These are phyloP conservation scores for Rubroboletus pulcherrimus DNA, from an alignment of 768 basidiomycete species.

Conservation along the genomic window DNA sequence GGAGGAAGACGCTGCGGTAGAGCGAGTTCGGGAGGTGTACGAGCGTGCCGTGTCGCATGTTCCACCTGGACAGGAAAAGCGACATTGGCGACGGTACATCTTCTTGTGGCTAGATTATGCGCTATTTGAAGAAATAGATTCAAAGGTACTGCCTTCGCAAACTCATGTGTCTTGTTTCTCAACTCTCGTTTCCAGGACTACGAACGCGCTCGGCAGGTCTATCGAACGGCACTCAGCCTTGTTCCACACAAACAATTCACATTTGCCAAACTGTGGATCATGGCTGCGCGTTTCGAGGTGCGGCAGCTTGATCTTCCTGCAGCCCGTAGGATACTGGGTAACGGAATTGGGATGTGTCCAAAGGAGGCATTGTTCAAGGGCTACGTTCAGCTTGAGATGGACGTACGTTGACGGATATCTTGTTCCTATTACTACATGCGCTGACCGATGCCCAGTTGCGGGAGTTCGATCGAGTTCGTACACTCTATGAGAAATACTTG, in stretches of 20 bases:
- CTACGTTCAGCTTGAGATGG: conserved; percentile 91
- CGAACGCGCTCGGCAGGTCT: conserved; percentile 82
- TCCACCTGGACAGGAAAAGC: conserved; percentile 89
- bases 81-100: conserved; percentile 87
- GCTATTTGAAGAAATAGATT: conserved; percentile 93
- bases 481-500: conserved; percentile 89
- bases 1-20: conserved; percentile 58
- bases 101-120: conserved; percentile 96
- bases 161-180: not conserved
- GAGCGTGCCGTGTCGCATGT: conserved; percentile 95
- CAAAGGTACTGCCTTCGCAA: conserved; percentile 52
- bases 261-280: conserved; percentile 94
- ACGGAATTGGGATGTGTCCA: conserved; percentile 91
- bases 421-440: not conserved
- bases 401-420: conserved; percentile 44
- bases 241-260: conserved; percentile 97
- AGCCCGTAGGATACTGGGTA: conserved; percentile 86
- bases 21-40: conserved; percentile 86
- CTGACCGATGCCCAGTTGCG: conserved; percentile 54
- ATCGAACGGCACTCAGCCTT: conserved; percentile 82
- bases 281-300: conserved; percentile 90
- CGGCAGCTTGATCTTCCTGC: conserved; percentile 76
- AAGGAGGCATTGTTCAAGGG: conserved; percentile 95
- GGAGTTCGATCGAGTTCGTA: conserved; percentile 93
- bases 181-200: conserved; percentile 56